Conservation (phyloP, 176 grass and related monocot genomes). For the Urochloa ruziziensis region DNA sequence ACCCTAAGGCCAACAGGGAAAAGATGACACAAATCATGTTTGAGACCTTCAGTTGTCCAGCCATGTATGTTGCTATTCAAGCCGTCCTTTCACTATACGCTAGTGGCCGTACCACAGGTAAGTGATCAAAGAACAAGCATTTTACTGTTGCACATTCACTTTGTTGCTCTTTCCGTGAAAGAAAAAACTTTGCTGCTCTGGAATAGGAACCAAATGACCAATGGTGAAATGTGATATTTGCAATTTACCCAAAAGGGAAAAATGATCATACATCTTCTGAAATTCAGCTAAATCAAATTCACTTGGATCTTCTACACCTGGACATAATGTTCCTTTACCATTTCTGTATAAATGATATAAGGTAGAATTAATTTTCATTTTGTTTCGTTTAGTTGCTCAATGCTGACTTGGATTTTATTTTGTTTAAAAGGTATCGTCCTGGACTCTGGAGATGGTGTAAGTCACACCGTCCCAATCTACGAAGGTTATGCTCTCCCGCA, state of each 20-base stretch:
- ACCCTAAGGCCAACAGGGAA: constrained; percentile 87
- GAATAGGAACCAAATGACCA: constrained; percentile 2
- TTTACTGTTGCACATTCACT: constrained; percentile 6
- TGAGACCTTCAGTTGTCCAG: constrained; percentile 80
- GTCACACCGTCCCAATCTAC: constrained; percentile 87
- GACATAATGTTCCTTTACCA: background rate
- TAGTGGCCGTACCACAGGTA: constrained; percentile 89
- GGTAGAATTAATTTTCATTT: background rate
- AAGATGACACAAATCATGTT: constrained; percentile 99
- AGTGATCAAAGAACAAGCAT: constrained; percentile 23
- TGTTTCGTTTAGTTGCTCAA: background rate
- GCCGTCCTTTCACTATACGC: constrained; percentile 82
- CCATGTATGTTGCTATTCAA: constrained; percentile 91
- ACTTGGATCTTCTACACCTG: background rate
- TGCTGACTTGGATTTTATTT: constrained; percentile 30
- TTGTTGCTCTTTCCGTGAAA: background rate
- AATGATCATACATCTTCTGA: background rate
- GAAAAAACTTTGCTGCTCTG: background rate
- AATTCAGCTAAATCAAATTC: background rate
- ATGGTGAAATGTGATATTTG: background rate
- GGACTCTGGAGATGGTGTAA: constrained; percentile 88
- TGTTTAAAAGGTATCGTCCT: constrained; percentile 64
- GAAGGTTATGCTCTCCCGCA: constrained; percentile 86
- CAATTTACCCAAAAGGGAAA: background rate
- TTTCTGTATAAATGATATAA: background rate